A percentile compares a stretch with the other conserved stretches of the same genome.
Evolutionary conservation across 805 yeast species (phyloP).

Genomic region (Wickerhamomyces bisporus): DNA sequence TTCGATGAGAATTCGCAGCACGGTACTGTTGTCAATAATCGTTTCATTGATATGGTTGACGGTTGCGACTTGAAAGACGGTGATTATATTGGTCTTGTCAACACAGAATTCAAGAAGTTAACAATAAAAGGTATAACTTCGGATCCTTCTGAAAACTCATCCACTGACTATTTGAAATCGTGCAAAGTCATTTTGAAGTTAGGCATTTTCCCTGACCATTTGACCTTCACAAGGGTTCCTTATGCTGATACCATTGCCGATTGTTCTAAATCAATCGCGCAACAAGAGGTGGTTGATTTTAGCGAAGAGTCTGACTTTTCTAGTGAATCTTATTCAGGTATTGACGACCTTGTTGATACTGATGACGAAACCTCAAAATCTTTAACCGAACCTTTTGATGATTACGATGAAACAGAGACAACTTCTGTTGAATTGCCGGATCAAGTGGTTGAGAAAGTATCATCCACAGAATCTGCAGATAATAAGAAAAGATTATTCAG

Average conservation of each 20-base stretch:
- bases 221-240: too few relatives aligned
- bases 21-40: conserved; percentile 6
- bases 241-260: too few relatives aligned
- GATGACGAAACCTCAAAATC: background rate
- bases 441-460: background rate
- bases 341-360: background rate
- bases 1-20: conserved; percentile 6
- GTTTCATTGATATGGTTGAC: background rate
- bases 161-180: too few relatives aligned
- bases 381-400: background rate
- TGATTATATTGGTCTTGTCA: conserved; percentile 6
- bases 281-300: too few relatives aligned
- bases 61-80: conserved; percentile 1
- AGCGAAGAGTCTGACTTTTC: too few relatives aligned
- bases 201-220: too few relatives aligned
- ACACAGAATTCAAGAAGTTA: background rate
- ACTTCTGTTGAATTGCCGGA: background rate
- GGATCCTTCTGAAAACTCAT: too few relatives aligned
- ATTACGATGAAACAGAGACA: background rate
- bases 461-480: background rate
- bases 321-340: too few relatives aligned
- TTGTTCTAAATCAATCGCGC: too few relatives aligned
- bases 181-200: too few relatives aligned
- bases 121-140: too few relatives aligned
- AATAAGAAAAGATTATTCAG: background rate